Evolutionary conservation across 371 early-diverging fungal genomes (phyloP).

Genomic region (Mucor mucedo): DNA sequence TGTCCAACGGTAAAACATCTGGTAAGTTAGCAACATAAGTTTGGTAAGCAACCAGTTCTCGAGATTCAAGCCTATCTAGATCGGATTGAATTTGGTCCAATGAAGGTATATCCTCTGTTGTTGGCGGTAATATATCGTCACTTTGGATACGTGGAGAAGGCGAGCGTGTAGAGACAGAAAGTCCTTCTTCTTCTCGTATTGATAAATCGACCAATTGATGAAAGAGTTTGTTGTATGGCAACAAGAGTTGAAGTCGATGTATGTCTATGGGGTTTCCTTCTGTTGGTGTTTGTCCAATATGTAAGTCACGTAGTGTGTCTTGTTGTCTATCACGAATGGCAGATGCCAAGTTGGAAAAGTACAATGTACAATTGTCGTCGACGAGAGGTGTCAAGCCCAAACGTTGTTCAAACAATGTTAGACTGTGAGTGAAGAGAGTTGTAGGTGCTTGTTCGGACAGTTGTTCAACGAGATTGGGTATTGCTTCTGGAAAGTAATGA

Average conservation of each 20-base stretch:
- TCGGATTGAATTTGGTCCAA: conserved; percentile 11
- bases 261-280: not conserved
- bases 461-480: conserved; percentile 30
- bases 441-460: conserved; percentile 2
- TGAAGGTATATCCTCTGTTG: not conserved
- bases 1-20: not conserved
- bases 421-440: not conserved
- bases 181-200: conserved; percentile 6
- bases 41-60: conserved; percentile 19
- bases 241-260: not conserved
- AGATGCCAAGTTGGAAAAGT: not conserved
- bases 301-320: conserved; percentile 2
- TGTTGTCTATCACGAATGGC: not conserved
- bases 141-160: conserved; percentile 12
- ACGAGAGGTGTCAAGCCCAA: not conserved
- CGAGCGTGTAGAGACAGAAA: conserved; percentile 3
- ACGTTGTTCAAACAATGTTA: not conserved
- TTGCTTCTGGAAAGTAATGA: conserved; percentile 35
- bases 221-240: conserved; percentile 11
- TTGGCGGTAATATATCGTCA: not conserved
- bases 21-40: conserved; percentile 5
- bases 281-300: conserved; percentile 1
- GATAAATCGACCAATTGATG: conserved; percentile 16
- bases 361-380: not conserved
- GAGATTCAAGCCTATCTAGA: conserved; percentile 1